These are phyloP conservation scores for Stemphylium beticola DNA, from an alignment of 2,329 filamentous ascomycete genomes.

Conservation along the genomic window DNA sequence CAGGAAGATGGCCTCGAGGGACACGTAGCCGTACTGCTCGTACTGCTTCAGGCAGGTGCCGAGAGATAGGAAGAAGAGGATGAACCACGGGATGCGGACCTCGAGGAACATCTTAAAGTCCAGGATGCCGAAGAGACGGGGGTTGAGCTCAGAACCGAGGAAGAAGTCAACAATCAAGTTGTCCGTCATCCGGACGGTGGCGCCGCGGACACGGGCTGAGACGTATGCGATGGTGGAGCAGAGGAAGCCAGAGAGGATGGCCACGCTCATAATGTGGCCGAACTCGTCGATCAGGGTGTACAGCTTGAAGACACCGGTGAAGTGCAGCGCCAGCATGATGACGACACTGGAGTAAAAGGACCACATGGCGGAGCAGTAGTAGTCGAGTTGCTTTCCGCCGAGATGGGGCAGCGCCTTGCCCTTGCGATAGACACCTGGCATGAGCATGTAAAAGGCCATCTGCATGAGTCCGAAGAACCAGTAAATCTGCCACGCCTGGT, in stretches of 20 bases:
- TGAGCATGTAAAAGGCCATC: slow-evolving; percentile 78
- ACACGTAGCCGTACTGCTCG: slow-evolving; percentile 83
- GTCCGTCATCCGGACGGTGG: slow-evolving; percentile 90
- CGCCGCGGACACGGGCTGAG: slow-evolving; percentile 79
- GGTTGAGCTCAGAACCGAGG: slow-evolving; percentile 88
- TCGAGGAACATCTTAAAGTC: slow-evolving; percentile 98
- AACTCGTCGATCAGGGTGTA: slow-evolving; percentile 96
- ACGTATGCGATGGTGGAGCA: slow-evolving; percentile 85
- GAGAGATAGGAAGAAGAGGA: slow-evolving; percentile 78
- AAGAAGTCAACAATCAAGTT: slow-evolving; percentile 85
- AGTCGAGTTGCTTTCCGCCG: slow-evolving; percentile 83
- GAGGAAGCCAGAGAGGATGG: slow-evolving; percentile 87
- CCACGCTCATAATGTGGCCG: slow-evolving; percentile 88
- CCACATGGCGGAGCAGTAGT: slow-evolving; percentile 90
- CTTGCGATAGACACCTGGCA: slow-evolving; percentile 86
- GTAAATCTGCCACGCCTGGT: slow-evolving; percentile 89
- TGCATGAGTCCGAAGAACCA: slow-evolving; percentile 92
- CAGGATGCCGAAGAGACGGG: slow-evolving; percentile 80
- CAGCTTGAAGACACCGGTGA: slow-evolving; percentile 82
- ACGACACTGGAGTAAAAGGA: slow-evolving; percentile 88
- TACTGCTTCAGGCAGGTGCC: slow-evolving; percentile 82
- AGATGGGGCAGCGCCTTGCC: slow-evolving; percentile 87
- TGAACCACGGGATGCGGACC: slow-evolving; percentile 90
- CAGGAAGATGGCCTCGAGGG: slow-evolving; percentile 82
- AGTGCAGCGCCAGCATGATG: slow-evolving; percentile 74